phyloP scores from a whole-genome alignment of 805 yeast species.

The Nakazawaea siamensis region DNA sequence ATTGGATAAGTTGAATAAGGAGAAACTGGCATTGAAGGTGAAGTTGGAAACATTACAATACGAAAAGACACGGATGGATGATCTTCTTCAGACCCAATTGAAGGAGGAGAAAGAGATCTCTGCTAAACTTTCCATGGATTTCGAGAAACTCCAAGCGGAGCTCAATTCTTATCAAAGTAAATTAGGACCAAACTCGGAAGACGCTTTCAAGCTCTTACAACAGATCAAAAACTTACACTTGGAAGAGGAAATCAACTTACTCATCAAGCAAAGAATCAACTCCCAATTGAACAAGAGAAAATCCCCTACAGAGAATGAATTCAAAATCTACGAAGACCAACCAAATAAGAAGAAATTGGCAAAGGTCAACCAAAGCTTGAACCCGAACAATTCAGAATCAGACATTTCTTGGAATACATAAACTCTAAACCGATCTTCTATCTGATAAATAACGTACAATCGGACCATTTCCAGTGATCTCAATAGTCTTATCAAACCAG shows the following conservation, averaged over 20 bases:
- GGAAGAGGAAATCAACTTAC: slow-evolving; percentile 6
- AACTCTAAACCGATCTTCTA: slow-evolving; percentile 61
- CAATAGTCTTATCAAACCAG: slow-evolving; percentile 91
- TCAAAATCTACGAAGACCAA: slow-evolving; percentile 6
- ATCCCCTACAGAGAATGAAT: too few species aligned
- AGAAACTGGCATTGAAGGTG: slow-evolving; percentile 11
- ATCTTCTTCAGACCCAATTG: slow-evolving; percentile 2
- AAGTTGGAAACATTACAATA: slow-evolving; percentile 4
- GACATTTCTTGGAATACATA: too few species aligned
- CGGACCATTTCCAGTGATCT: slow-evolving; percentile 80
- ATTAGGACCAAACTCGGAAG: neutral
- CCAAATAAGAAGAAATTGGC: neutral
- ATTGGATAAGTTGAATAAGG: slow-evolving; percentile 17
- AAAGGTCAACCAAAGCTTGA: slow-evolving; percentile 8
- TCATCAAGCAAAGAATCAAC: slow-evolving; percentile 5
- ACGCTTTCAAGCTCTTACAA: slow-evolving; percentile 3
- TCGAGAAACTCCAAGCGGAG: slow-evolving; percentile 5
- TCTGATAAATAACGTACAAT: slow-evolving; percentile 82
- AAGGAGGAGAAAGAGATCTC: too few species aligned
- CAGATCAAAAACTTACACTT: slow-evolving; percentile 4
- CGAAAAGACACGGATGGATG: slow-evolving; percentile 6
- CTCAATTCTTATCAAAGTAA: slow-evolving; percentile 2
- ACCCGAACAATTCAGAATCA: slow-evolving; percentile 6
- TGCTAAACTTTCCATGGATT: too few species aligned
- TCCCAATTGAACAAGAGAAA: slow-evolving; percentile 1